These are phyloP conservation scores for Anthoceros angustus DNA, from an alignment of 225 moss, liverwort and hornwort species.

Conservation along the genomic window DNA sequence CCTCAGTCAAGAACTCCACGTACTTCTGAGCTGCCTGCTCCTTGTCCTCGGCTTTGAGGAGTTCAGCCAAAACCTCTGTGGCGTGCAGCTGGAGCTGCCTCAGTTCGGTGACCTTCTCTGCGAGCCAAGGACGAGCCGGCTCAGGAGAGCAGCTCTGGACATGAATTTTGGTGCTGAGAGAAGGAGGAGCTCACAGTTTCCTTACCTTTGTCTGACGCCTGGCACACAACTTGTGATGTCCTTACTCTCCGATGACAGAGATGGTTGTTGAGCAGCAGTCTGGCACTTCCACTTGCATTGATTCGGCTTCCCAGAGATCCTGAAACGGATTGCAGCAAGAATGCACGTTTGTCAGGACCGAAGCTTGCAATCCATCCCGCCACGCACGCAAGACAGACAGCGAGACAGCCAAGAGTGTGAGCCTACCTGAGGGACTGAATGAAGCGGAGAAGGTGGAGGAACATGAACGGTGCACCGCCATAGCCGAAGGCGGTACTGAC, in stretches of 20 bases:
- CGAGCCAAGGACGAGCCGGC: constrained; percentile 7
- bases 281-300: background rate
- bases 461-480: background rate
- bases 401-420: too few relatives aligned
- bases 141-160: background rate
- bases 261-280: background rate
- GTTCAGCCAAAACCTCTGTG: constrained; percentile 83
- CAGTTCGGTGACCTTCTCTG: constrained; percentile 40
- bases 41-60: constrained; percentile 56
- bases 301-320: too few relatives aligned
- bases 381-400: too few relatives aligned
- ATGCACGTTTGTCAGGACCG: too few relatives aligned
- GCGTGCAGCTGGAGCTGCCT: constrained; percentile 72
- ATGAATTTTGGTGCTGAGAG: background rate
- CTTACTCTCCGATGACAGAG: background rate
- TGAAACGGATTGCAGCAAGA: too few relatives aligned
- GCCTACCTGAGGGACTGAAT: background rate
- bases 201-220: constrained; percentile 26
- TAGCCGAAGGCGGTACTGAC: background rate
- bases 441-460: background rate
- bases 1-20: constrained; percentile 65
- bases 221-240: constrained; percentile 9
- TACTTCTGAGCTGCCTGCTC: constrained; percentile 48
- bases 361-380: too few relatives aligned
- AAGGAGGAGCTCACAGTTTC: background rate